Percentiles rank a stretch among this genome's conserved stretches.
phyloP scores from a whole-genome alignment of 305 asterid species.

The Plantago coronopus region DNA sequence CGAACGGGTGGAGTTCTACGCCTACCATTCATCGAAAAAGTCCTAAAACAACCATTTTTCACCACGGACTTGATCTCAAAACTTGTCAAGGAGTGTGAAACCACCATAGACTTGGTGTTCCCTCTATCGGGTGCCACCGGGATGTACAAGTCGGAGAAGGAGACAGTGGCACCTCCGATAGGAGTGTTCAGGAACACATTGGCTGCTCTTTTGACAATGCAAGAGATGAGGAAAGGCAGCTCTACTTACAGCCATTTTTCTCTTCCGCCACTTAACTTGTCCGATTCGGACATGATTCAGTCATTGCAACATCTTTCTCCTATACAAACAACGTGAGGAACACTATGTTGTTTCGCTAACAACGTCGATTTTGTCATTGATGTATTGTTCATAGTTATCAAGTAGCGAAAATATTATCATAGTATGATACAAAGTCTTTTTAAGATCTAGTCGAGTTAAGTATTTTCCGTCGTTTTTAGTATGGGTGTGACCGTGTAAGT shows the following conservation, averaged over 20 bases:
- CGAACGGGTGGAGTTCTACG: slow-evolving; percentile 81
- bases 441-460: too few species aligned
- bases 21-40: slow-evolving; percentile 67
- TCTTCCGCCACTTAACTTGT: slow-evolving; percentile 78
- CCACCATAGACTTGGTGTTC: slow-evolving; percentile 58
- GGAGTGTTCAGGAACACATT: slow-evolving; percentile 86
- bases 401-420: too few species aligned
- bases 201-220: slow-evolving; percentile 81
- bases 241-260: slow-evolving; percentile 84
- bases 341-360: neutral
- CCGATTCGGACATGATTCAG: slow-evolving; percentile 55
- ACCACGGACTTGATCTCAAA: slow-evolving; percentile 78
- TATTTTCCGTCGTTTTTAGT: too few species aligned
- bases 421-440: too few species aligned
- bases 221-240: slow-evolving; percentile 86
- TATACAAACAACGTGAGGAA: slow-evolving; percentile 48
- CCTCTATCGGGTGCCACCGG: slow-evolving; percentile 36
- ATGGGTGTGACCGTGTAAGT: too few species aligned
- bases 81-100: slow-evolving; percentile 82
- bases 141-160: slow-evolving; percentile 9
- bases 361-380: neutral
- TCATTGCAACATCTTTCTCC: slow-evolving; percentile 57
- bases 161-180: slow-evolving; percentile 36
- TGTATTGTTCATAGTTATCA: neutral
- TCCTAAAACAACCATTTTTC: slow-evolving; percentile 74